Evolutionary conservation across 2,329 filamentous ascomycete genomes (phyloP).

Genomic region (Aspergillus ochraceoroseus): DNA sequence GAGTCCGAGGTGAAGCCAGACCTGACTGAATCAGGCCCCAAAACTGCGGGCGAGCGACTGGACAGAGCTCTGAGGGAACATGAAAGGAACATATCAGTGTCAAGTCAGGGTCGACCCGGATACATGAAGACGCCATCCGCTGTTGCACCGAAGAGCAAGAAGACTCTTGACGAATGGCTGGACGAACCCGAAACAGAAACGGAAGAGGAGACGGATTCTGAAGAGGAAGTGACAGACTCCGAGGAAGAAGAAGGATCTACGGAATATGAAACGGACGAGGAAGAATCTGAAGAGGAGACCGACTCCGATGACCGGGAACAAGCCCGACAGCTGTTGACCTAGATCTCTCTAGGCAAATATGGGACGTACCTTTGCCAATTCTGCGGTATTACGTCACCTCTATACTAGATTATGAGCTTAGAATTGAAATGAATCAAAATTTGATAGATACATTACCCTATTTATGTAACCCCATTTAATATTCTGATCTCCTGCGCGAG

Average conservation of each 20-base stretch:
- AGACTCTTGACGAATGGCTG: constrained; percentile 90
- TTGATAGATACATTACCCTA: too few species aligned
- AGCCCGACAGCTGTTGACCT: constrained; percentile 21
- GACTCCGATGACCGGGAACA: constrained; percentile 46
- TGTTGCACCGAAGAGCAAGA: constrained; percentile 53
- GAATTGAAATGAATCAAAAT: too few species aligned
- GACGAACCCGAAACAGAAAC: constrained; percentile 56
- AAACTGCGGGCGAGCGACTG: constrained; percentile 43
- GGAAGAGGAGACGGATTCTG: constrained; percentile 48
- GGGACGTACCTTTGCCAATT: not conserved
- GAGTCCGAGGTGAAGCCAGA: constrained; percentile 51
- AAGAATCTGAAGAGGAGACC: constrained; percentile 43
- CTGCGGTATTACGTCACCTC: not conserved
- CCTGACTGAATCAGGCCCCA: constrained; percentile 26
- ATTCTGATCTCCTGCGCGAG: too few species aligned
- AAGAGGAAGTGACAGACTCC: constrained; percentile 51
- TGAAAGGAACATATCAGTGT: constrained; percentile 27
- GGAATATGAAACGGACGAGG: constrained; percentile 36
- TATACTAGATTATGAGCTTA: too few species aligned
- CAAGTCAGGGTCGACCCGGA: constrained; percentile 19
- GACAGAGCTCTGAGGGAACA: constrained; percentile 44
- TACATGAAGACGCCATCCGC: constrained; percentile 18
- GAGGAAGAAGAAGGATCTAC: constrained; percentile 36
- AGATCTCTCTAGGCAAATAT: not conserved
- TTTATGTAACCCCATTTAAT: too few species aligned